phyloP scores from a whole-genome alignment of 2,329 filamentous ascomycete genomes.

The Dothideomycetes sp. region DNA sequence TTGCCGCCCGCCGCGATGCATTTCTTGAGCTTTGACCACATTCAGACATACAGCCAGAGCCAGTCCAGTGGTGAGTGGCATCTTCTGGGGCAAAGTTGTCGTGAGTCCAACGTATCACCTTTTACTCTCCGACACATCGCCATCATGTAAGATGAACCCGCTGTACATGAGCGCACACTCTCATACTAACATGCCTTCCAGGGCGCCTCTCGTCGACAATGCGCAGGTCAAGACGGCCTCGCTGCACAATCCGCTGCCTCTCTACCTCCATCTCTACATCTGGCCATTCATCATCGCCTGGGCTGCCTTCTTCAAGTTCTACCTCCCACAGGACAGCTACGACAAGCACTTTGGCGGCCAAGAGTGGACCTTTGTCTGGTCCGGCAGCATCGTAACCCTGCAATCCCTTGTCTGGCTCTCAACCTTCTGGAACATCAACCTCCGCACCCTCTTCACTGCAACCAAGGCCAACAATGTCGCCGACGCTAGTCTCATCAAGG shows the following conservation, averaged over 20 bases:
- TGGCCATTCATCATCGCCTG: conserved; percentile 90
- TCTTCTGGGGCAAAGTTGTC: not conserved
- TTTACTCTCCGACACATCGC: conserved; percentile 1
- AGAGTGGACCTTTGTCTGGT: conserved; percentile 97
- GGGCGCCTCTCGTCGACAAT: conserved; percentile 79
- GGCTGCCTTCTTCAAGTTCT: conserved; percentile 84
- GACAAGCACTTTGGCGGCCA: conserved; percentile 83
- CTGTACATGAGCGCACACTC: not conserved
- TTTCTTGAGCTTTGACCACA: not conserved
- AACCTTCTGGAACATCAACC: conserved; percentile 93
- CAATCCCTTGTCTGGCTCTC: conserved; percentile 89
- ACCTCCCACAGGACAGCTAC: conserved; percentile 73
- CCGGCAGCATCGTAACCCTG: conserved; percentile 72
- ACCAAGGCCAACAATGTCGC: conserved; percentile 57
- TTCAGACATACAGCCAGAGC: too few relatives aligned
- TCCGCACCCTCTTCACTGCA: conserved; percentile 73
- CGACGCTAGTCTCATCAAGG: conserved; percentile 78
- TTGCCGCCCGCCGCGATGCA: too few relatives aligned
- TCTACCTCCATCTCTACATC: conserved; percentile 74
- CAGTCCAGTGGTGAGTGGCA: not conserved
- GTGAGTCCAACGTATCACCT: not conserved
- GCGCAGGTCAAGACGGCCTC: conserved; percentile 79
- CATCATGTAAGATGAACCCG: conserved; percentile 7
- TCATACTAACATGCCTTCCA: conserved; percentile 8
- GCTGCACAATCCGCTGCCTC: conserved; percentile 74